Percentiles rank a stretch among this genome's conserved stretches.
These are phyloP conservation scores for Edhazardia aedis DNA, from an alignment of 371 early-diverging fungal species.

Conservation along the genomic window DNA sequence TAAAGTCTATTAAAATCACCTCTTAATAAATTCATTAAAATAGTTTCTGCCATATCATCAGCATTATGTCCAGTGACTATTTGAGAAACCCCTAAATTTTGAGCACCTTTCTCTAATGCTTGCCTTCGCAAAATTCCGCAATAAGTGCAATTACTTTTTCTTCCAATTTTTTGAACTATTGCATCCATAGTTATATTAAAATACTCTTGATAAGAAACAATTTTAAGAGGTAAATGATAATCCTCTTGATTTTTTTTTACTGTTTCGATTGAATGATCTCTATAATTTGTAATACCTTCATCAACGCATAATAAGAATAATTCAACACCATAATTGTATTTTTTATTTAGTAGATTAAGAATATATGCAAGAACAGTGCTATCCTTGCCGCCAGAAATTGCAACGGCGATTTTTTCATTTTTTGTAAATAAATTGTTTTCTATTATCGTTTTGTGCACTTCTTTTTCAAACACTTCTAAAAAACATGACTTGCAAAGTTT, in stretches of 20 bases:
- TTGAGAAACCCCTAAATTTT: constrained; percentile 64
- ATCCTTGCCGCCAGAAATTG: constrained; percentile 93
- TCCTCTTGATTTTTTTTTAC: constrained; percentile 80
- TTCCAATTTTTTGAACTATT: constrained; percentile 57
- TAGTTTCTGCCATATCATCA: constrained; percentile 96
- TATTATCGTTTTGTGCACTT: constrained; percentile 74
- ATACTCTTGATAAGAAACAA: constrained; percentile 72
- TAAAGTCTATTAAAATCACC: constrained; percentile 78
- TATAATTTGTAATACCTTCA: constrained; percentile 92
- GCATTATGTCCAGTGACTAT: constrained; percentile 98
- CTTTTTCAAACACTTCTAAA: constrained; percentile 70
- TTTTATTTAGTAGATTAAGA: constrained; percentile 71
- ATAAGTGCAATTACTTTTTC: constrained; percentile 91
- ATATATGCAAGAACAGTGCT: constrained; percentile 90
- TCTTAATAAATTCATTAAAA: constrained; percentile 86
- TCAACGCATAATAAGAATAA: constrained; percentile 79
- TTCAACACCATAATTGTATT: constrained; percentile 71
- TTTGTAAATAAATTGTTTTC: constrained; percentile 59
- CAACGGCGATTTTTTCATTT: constrained; percentile 78
- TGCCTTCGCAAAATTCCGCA: constrained; percentile 95
- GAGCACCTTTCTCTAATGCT: constrained; percentile 82
- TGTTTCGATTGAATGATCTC: constrained; percentile 89
- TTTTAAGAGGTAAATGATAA: constrained; percentile 67
- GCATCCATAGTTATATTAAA: constrained; percentile 91
- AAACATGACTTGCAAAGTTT: constrained; percentile 79